These are phyloP conservation scores for Pinus taeda DNA, from an alignment of 75 land plant genomes.

Conservation along the genomic window DNA sequence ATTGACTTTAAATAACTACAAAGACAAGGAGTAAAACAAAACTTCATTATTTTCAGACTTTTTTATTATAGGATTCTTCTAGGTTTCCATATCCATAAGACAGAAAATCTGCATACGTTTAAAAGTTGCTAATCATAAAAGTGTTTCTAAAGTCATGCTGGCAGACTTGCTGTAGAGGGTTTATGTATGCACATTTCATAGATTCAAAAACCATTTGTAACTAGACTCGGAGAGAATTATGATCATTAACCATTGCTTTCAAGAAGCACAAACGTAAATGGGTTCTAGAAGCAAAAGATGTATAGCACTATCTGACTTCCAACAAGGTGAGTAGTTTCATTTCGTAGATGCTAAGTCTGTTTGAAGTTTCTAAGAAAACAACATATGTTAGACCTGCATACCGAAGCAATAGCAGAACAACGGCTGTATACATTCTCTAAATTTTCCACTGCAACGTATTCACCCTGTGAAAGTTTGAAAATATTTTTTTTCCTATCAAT, in stretches of 20 bases:
- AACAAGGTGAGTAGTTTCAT: background rate
- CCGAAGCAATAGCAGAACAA: conserved; percentile 67
- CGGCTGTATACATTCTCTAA: conserved; percentile 63
- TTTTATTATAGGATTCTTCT: background rate
- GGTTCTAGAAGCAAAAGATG: too few species aligned
- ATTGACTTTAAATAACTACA: background rate
- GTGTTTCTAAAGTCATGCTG: background rate
- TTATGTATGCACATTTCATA: too few species aligned
- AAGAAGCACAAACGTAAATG: too few species aligned
- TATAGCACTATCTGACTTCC: background rate
- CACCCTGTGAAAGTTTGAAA: conserved; percentile 97
- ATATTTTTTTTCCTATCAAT: conserved; percentile 98
- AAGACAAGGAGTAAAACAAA: background rate
- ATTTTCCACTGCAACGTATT: conserved; percentile 92
- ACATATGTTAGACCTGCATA: conserved; percentile 20
- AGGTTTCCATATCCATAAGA: background rate
- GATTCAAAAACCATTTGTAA: background rate
- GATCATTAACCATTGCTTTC: background rate
- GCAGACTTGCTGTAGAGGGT: background rate
- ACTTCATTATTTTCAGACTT: background rate
- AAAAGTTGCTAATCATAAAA: background rate
- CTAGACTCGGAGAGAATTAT: background rate
- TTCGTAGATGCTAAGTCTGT: background rate
- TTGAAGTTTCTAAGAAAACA: background rate
- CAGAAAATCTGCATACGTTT: background rate